Evolutionary conservation across 202 grass and related monocot genomes (phyloP).

Genomic region (Setaria viridis): DNA sequence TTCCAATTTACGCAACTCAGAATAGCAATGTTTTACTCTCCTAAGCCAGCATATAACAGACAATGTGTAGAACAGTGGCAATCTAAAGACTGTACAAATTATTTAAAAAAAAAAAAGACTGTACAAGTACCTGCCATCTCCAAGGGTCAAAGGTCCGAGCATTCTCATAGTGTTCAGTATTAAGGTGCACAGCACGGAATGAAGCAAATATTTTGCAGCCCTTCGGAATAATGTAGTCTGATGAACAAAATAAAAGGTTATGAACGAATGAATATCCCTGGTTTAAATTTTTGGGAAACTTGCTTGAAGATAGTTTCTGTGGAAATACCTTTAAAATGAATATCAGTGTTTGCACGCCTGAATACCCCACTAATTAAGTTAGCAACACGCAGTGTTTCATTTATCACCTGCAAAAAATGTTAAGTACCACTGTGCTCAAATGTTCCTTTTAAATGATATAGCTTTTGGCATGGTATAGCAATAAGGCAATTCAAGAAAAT

Average conservation of each 20-base stretch:
- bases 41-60: background rate
- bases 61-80: background rate
- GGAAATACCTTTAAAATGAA: conserved; percentile 84
- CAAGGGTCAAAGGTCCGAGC: conserved; percentile 87
- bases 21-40: background rate
- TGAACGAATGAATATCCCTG: background rate
- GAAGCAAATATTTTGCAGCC: conserved; percentile 96
- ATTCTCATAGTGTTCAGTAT: conserved; percentile 75
- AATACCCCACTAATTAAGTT: conserved; percentile 97
- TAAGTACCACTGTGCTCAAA: background rate
- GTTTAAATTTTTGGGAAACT: background rate
- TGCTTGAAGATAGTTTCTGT: background rate
- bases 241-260: conserved; percentile 24
- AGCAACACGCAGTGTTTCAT: conserved; percentile 86
- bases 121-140: conserved; percentile 76
- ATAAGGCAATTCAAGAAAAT: background rate
- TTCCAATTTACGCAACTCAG: background rate
- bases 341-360: conserved; percentile 80
- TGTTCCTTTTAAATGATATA: background rate
- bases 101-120: no score
- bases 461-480: background rate
- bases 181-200: conserved; percentile 92
- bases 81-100: background rate
- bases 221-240: conserved; percentile 90
- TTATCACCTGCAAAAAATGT: conserved; percentile 74